phyloP scores from a whole-genome alignment of 345 rosid genomes.

The Draba incana region DNA sequence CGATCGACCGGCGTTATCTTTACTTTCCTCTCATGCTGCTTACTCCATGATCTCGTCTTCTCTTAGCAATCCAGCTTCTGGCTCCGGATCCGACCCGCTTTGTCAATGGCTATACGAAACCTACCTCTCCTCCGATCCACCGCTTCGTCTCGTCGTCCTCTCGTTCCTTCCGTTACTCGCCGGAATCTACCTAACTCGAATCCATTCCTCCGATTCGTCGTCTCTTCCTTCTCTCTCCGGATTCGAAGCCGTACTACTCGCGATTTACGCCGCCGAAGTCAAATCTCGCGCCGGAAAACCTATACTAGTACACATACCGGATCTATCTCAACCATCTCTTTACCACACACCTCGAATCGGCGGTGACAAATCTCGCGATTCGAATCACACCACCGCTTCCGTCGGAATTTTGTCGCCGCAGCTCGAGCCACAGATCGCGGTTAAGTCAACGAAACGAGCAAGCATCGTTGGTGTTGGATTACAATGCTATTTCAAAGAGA shows the following conservation, averaged over 20 bases:
- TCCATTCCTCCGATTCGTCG: slow-evolving; percentile 70
- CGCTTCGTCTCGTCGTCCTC: slow-evolving; percentile 84
- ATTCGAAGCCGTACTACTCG: slow-evolving; percentile 91
- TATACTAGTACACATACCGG: slow-evolving; percentile 69
- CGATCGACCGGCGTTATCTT: slow-evolving; percentile 88
- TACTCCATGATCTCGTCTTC: slow-evolving; percentile 60
- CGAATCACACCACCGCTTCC: slow-evolving; percentile 24
- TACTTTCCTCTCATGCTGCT: slow-evolving; percentile 75
- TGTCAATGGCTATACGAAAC: slow-evolving; percentile 99
- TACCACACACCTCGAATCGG: slow-evolving; percentile 73
- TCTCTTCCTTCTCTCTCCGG: slow-evolving; percentile 80
- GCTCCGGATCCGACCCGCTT: slow-evolving; percentile 85
- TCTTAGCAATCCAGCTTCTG: slow-evolving; percentile 61
- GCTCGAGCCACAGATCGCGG: slow-evolving; percentile 74
- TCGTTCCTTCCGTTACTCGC: slow-evolving; percentile 78
- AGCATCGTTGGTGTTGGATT: slow-evolving; percentile 66
- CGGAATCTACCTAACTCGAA: slow-evolving; percentile 72
- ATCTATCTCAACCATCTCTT: slow-evolving; percentile 90
- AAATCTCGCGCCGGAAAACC: slow-evolving; percentile 85
- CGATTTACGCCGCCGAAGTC: slow-evolving; percentile 76
- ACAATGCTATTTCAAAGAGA: slow-evolving; percentile 78
- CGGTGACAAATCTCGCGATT: slow-evolving; percentile 47
- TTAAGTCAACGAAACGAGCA: slow-evolving; percentile 82
- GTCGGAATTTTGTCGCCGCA: slow-evolving; percentile 66
- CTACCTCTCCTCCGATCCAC: slow-evolving; percentile 74